phyloP scores from a whole-genome alignment of 768 basidiomycete species.

The Panellus pusillus region DNA sequence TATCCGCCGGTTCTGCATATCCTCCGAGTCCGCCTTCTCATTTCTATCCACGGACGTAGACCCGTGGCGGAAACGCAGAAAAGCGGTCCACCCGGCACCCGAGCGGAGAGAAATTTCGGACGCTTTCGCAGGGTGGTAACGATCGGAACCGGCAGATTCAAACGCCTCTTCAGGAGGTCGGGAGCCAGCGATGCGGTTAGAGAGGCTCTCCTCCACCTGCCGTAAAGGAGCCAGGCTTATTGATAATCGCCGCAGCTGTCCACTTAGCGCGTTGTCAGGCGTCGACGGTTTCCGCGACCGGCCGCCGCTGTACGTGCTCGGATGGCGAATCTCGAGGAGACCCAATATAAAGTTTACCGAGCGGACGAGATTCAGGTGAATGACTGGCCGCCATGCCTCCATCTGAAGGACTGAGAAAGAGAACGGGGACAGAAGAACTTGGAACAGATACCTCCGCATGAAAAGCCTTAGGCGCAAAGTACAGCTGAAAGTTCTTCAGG shows the following conservation, averaged over 20 bases:
- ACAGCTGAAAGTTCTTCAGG: slow-evolving; percentile 65
- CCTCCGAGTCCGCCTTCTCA: slow-evolving; percentile 28
- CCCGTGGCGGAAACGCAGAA: slow-evolving; percentile 37
- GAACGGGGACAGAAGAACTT: background rate
- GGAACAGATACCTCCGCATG: slow-evolving; percentile 44
- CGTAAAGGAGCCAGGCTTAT: slow-evolving; percentile 54
- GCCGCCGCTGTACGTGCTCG: slow-evolving; percentile 5
- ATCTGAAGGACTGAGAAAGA: slow-evolving; percentile 27
- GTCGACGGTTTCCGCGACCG: slow-evolving; percentile 14
- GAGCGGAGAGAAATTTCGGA: slow-evolving; percentile 51
- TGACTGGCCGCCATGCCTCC: slow-evolving; percentile 62
- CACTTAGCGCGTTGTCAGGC: slow-evolving; percentile 27
- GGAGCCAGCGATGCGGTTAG: slow-evolving; percentile 40
- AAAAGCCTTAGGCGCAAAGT: slow-evolving; percentile 60
- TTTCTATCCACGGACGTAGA: slow-evolving; percentile 22
- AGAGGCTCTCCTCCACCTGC: slow-evolving; percentile 54
- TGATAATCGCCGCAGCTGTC: slow-evolving; percentile 45
- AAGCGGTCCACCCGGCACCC: slow-evolving; percentile 49
- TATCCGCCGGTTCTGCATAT: slow-evolving; percentile 45
- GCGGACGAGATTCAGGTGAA: slow-evolving; percentile 68
- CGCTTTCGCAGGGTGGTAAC: slow-evolving; percentile 40
- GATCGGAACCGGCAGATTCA: slow-evolving; percentile 11
- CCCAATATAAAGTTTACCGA: slow-evolving; percentile 45
- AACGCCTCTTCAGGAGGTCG: slow-evolving; percentile 8
- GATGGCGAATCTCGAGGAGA: slow-evolving; percentile 20